Evolutionary conservation across 2,329 filamentous ascomycete species (phyloP), one percentile per base, ranked within the genome.

Genomic region (Cladosporium sp.): DNA sequence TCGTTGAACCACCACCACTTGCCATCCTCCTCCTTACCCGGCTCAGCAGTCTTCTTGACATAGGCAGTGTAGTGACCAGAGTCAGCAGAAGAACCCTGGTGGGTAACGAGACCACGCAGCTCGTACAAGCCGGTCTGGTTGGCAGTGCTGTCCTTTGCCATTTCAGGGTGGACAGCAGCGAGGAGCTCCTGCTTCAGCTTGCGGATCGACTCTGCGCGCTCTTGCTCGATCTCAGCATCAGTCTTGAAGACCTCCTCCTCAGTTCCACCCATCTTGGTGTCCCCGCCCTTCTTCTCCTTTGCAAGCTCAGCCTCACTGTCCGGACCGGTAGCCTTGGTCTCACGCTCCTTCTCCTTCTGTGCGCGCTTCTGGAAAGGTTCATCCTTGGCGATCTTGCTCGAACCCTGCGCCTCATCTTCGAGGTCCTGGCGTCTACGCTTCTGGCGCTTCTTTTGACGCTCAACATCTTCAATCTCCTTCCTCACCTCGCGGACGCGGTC

Each of bases 1-100:
- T 98, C 93, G 69, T 98, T 97, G 78, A 98, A 98, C 92, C 93
- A 98, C 92, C 93, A 98, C 93, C 93, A 98, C 62, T 90, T 95
- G 59, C 88, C 90, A 64, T 95, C 89, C 65, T 95, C 89, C 63
- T 86, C 83, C 74, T 89, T 88, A 58, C 88, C 89, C 62, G 83
- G 82, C 13, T 84, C 77, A 59, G 94, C 86, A 54, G 85, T 78
- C 78, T 98, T 96, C 79, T 97, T 98, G 59, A 98, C 88, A 67
- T 95, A 98, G 0, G 91, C 85, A 4, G 94, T 98, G 76, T 98
- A 98, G 71, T 98, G 93, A 7, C 93, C 93, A 62, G 92, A 96
- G 71, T 98, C 93, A 16, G 93, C 93, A 65, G 90, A 95, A 52
- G 91, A 88, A 55, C 93, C 93, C 71, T 98, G 93, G 69, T 98